Conservation (phyloP, 257 asterid genomes). For the Solanum chiquidenum region DNA sequence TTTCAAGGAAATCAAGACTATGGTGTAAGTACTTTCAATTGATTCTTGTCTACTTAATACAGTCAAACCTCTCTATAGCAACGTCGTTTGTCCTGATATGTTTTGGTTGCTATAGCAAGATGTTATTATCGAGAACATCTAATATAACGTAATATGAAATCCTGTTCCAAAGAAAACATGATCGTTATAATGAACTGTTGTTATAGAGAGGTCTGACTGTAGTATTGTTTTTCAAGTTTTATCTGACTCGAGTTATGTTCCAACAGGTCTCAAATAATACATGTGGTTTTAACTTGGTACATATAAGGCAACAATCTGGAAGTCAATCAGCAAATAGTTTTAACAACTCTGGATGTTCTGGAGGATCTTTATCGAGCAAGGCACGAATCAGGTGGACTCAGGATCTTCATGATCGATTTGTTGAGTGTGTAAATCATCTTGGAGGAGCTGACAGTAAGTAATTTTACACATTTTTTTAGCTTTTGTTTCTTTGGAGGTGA, state of each 20-base stretch:
- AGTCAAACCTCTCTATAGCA: background rate
- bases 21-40: slow-evolving; percentile 27
- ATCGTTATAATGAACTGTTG: background rate
- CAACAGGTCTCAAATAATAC: slow-evolving; percentile 28
- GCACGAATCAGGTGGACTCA: slow-evolving; percentile 85
- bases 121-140: background rate
- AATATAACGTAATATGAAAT: background rate
- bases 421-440: slow-evolving; percentile 66
- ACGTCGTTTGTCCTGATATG: background rate
- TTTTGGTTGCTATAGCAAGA: background rate
- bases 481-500: background rate
- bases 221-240: background rate
- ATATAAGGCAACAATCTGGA: slow-evolving; percentile 18
- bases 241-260: background rate
- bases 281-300: slow-evolving; percentile 22
- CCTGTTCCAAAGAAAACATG: background rate
- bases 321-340: slow-evolving; percentile 10
- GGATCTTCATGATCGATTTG: slow-evolving; percentile 81
- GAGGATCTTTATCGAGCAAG: slow-evolving; percentile 35
- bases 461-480: background rate
- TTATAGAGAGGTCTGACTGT: background rate
- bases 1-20: slow-evolving; percentile 27
- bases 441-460: slow-evolving; percentile 92
- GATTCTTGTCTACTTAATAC: background rate
- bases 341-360: slow-evolving; percentile 16